These are phyloP conservation scores for Eutrema yunnanense DNA, from an alignment of 345 rosid genomes.

Conservation along the genomic window DNA sequence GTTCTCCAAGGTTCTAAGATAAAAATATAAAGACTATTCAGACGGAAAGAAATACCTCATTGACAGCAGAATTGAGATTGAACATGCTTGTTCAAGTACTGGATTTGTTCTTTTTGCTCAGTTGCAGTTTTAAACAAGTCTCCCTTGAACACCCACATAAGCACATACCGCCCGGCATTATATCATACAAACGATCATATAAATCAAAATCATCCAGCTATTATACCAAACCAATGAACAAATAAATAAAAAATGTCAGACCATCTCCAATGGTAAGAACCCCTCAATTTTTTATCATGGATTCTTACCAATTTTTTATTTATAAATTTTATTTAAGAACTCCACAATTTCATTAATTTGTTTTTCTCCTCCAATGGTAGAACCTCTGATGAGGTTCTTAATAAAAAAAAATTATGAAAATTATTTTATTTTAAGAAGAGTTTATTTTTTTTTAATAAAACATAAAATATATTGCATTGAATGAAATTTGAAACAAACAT, in stretches of 20 bases:
- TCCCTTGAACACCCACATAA: constrained; percentile 74
- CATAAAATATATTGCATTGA: too few relatives aligned
- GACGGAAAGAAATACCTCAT: background rate
- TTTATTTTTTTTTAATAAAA: too few relatives aligned
- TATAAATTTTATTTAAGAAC: too few relatives aligned
- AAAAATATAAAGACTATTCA: background rate
- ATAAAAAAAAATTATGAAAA: too few relatives aligned
- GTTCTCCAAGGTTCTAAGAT: constrained; percentile 78
- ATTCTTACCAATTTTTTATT: too few relatives aligned
- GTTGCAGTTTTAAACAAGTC: constrained; percentile 92
- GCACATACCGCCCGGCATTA: background rate
- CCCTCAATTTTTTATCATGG: too few relatives aligned
- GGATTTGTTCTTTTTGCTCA: constrained; percentile 93
- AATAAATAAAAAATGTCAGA: background rate
- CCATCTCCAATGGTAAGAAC: too few relatives aligned
- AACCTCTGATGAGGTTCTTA: too few relatives aligned
- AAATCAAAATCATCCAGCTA: background rate
- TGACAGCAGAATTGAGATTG: background rate
- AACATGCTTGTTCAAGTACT: constrained; percentile 91
- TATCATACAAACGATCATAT: background rate
- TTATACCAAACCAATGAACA: background rate
- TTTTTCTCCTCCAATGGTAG: too few relatives aligned
- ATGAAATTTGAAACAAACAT: too few relatives aligned
- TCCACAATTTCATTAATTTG: too few relatives aligned
- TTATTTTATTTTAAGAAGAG: too few relatives aligned